These are phyloP conservation scores for Crithidia expoeki DNA, from an alignment of 208 protist species.

Conservation along the genomic window DNA sequence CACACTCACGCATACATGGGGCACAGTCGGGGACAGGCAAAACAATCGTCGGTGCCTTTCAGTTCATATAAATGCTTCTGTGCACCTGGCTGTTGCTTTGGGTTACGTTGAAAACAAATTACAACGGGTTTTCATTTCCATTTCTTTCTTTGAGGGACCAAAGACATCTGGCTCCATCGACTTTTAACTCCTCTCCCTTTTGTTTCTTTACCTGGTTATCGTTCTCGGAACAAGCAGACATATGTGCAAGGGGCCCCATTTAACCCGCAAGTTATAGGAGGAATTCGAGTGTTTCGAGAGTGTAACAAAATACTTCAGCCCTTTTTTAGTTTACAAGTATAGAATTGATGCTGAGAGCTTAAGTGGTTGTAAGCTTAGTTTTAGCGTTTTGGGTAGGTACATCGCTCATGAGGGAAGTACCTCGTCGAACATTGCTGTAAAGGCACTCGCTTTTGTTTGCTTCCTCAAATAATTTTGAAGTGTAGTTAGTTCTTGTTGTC, in stretches of 20 bases:
- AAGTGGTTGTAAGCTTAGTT: too few relatives aligned
- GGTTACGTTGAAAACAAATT: not conserved
- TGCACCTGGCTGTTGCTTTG: not conserved
- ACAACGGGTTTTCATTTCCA: not conserved
- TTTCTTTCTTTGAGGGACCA: not conserved
- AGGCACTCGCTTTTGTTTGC: too few relatives aligned
- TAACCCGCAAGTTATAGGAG: not conserved
- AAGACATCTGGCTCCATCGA: not conserved
- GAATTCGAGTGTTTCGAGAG: not conserved
- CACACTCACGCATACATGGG: not conserved
- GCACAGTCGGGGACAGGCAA: not conserved
- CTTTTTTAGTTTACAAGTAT: too few relatives aligned
- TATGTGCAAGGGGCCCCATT: slow-evolving; percentile 3
- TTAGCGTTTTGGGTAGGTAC: too few relatives aligned
- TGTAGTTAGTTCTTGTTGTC: too few relatives aligned
- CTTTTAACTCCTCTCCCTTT: slow-evolving; percentile 12
- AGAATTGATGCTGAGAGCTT: too few relatives aligned
- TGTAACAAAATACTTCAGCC: too few relatives aligned
- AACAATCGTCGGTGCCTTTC: not conserved
- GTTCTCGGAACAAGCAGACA: slow-evolving; percentile 13
- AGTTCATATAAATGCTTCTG: not conserved
- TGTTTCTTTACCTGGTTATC: slow-evolving; percentile 20
- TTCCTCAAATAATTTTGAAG: too few relatives aligned
- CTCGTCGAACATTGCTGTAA: too few relatives aligned
- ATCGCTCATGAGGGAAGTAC: too few relatives aligned